Evolutionary conservation across 1,284 basidiomycete species (phyloP).

Genomic region (Cutaneotrichosporon sp.): DNA sequence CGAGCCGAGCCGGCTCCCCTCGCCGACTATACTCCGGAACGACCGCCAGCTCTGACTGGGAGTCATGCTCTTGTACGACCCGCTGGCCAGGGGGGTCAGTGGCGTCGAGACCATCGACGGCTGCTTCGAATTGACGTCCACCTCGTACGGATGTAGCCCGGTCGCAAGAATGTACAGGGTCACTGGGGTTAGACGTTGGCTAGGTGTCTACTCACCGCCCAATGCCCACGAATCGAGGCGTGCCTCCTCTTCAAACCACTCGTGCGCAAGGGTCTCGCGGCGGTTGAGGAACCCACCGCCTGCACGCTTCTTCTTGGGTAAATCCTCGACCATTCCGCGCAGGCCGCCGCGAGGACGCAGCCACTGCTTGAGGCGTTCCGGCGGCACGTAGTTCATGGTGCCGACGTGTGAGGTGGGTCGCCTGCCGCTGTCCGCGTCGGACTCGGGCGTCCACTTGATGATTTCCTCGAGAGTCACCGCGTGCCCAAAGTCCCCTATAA

Average conservation of each 20-base stretch:
- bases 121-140: neutral
- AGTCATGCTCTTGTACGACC: neutral
- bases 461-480: conserved; percentile 10
- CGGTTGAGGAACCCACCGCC: neutral
- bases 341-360: neutral
- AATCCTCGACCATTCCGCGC: conserved; percentile 4
- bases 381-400: conserved; percentile 20
- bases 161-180: conserved; percentile 10
- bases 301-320: neutral
- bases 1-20: neutral
- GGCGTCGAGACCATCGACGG: neutral
- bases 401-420: conserved; percentile 7
- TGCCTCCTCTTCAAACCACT: conserved; percentile 22
- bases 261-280: conserved; percentile 11
- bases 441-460: neutral
- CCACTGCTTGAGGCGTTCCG: conserved; percentile 20
- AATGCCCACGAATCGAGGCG: conserved; percentile 24
- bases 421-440: neutral
- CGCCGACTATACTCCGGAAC: neutral
- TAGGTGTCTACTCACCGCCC: conserved; percentile 20
- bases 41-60: neutral
- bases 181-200: neutral
- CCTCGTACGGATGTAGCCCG: conserved; percentile 8
- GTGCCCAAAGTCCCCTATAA: conserved; percentile 76
- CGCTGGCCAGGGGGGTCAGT: neutral